Conservation (phyloP, 2,329 filamentous ascomycete species). For the Arthrocladium fulminans region DNA sequence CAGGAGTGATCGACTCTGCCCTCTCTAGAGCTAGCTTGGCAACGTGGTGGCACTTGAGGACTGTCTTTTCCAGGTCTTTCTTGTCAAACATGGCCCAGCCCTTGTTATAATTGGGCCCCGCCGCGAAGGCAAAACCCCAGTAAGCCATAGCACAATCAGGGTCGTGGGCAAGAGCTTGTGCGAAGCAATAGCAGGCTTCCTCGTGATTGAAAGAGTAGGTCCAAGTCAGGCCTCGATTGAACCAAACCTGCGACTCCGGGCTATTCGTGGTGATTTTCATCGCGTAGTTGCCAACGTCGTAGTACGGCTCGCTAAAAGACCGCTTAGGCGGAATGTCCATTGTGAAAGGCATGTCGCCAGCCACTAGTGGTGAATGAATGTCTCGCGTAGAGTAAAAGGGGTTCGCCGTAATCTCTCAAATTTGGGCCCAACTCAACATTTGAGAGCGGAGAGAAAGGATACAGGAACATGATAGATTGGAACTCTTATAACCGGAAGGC, state of each 20-base stretch:
- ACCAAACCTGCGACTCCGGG: slow-evolving; percentile 30
- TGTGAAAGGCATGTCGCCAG: background rate
- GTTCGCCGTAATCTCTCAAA: too few species aligned
- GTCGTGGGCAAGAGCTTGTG: slow-evolving; percentile 29
- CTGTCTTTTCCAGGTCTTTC: slow-evolving; percentile 42
- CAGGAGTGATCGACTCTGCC: slow-evolving; percentile 28
- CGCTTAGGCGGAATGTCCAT: background rate
- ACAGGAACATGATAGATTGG: too few species aligned
- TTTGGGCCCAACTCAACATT: too few species aligned
- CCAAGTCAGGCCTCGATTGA: slow-evolving; percentile 32
- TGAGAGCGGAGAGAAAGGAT: too few species aligned
- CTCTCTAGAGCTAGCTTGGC: slow-evolving; percentile 33
- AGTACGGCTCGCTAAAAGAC: slow-evolving; percentile 23
- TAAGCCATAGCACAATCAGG: slow-evolving; percentile 31
- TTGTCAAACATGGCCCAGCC: slow-evolving; percentile 64
- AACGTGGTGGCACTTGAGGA: slow-evolving; percentile 13
- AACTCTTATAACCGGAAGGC: too few species aligned
- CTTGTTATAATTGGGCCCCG: slow-evolving; percentile 73
- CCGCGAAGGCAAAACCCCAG: slow-evolving; percentile 48
- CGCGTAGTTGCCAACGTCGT: slow-evolving; percentile 29
- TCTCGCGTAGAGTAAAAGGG: background rate
- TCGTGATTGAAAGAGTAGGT: slow-evolving; percentile 35
- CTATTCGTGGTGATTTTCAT: slow-evolving; percentile 27
- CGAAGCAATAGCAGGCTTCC: slow-evolving; percentile 31
- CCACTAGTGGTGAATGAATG: background rate